Conservation (phyloP, 208 protist genomes). For the Leishmania tarentolae region DNA sequence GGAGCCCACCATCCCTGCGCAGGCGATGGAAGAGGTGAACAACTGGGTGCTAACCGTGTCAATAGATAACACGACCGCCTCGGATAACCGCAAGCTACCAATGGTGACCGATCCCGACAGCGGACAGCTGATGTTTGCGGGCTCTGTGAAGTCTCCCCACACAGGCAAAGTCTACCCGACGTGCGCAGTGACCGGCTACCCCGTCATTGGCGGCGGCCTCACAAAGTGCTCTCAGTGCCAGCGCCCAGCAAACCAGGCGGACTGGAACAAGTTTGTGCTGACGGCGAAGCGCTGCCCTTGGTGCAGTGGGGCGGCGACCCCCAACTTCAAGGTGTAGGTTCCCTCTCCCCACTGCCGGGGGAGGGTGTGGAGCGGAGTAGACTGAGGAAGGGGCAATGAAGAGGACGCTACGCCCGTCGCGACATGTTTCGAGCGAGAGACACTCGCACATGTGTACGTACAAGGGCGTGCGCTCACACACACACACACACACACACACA, state of each 20-base stretch:
- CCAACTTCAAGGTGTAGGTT: slow-evolving; percentile 74
- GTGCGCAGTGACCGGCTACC: slow-evolving; percentile 92
- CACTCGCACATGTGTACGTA: not conserved
- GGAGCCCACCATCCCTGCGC: slow-evolving; percentile 43
- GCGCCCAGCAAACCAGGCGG: slow-evolving; percentile 82
- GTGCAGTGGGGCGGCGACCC: slow-evolving; percentile 66
- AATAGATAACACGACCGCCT: slow-evolving; percentile 72
- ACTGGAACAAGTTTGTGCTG: slow-evolving; percentile 92
- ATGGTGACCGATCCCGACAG: slow-evolving; percentile 68
- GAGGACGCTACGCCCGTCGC: not conserved
- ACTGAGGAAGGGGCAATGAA: not conserved
- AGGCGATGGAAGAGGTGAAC: slow-evolving; percentile 83
- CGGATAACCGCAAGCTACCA: slow-evolving; percentile 54
- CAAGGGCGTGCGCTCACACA: not conserved
- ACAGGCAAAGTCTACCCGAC: slow-evolving; percentile 73
- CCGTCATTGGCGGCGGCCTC: slow-evolving; percentile 70
- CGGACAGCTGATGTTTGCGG: slow-evolving; percentile 83
- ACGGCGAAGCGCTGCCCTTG: slow-evolving; percentile 88
- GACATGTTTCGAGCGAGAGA: not conserved
- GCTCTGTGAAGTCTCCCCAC: slow-evolving; percentile 67
- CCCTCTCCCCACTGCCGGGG: not conserved
- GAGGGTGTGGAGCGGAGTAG: not conserved
- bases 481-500: not conserved
- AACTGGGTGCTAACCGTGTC: slow-evolving; percentile 93
- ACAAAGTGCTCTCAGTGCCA: slow-evolving; percentile 77